Conservation (phyloP, 2,329 filamentous ascomycete species). For the Colletotrichum trifolii region DNA sequence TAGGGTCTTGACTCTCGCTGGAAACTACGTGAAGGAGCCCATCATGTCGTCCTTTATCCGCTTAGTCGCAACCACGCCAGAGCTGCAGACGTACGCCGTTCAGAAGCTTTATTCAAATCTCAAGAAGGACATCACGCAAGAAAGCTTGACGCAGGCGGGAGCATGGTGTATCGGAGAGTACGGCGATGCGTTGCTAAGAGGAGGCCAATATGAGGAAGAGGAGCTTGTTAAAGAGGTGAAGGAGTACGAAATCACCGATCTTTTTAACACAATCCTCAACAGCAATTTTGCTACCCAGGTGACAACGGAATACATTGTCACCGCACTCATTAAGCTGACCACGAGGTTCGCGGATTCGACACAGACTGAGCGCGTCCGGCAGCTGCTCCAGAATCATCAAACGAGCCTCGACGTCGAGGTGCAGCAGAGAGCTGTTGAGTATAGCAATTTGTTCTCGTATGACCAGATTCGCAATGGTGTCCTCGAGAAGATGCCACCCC, state of each 20-base stretch:
- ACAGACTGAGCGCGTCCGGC: constrained; percentile 87
- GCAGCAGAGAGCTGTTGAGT: constrained; percentile 95
- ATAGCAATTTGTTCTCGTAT: constrained; percentile 91
- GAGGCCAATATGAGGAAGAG: constrained; percentile 93
- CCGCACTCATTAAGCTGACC: constrained; percentile 93
- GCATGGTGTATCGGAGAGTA: constrained; percentile 99
- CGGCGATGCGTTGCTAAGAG: constrained; percentile 87
- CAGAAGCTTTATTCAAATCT: constrained; percentile 93
- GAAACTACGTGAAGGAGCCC: constrained; percentile 97
- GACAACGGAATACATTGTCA: constrained; percentile 95
- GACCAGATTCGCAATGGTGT: constrained; percentile 90
- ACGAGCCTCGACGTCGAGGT: constrained; percentile 94
- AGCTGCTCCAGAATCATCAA: constrained; percentile 80
- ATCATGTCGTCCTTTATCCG: constrained; percentile 97
- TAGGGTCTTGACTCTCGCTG: constrained; percentile 89
- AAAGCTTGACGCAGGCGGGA: constrained; percentile 91
- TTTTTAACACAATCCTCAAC: constrained; percentile 92
- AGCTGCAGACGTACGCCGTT: constrained; percentile 94
- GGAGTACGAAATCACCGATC: constrained; percentile 89
- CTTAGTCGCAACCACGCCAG: constrained; percentile 91
- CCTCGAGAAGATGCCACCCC: constrained; percentile 96
- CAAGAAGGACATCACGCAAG: constrained; percentile 97
- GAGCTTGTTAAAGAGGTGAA: constrained; percentile 84
- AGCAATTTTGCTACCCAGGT: constrained; percentile 94
- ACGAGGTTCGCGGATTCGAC: constrained; percentile 84